Evolutionary conservation across 192 early-diverging fungal genomes (phyloP), one percentile per base, ranked within the genome.

Genomic region (Coemansia reversa): DNA sequence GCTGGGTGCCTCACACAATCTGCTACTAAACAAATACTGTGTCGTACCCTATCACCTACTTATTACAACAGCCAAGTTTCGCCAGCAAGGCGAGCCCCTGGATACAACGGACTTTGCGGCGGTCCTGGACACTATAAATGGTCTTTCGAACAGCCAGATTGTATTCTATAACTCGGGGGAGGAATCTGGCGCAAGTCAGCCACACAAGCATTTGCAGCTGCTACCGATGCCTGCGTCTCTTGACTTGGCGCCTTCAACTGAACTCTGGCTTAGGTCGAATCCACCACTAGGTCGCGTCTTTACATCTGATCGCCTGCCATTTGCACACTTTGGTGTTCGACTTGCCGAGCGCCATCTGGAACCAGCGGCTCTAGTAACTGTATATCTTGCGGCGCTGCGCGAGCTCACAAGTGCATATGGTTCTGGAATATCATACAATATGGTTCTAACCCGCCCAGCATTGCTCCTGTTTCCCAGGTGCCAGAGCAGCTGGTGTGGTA

Each of bases 141-240:
- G 52, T 16, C 62, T 72, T 47, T 70, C 68, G 18, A 27, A 29
- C 25, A 57, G 61, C 23, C 72, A 77, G 9, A 77, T 82, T 51
- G 75, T 77, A 23, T 82, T 82, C 49, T 82, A 82, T 51, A 82
- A 82, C 52, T 72, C 72, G 32, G 80, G 80, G 5, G 72, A 74
- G 23, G 72, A 77, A 28, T 82, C 80, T 4, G 80, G 80, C 0
- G 80, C 80, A 25, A 82, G 80, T 33, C 80, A 82, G 55, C 86
- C 85, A 18, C 88, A 89, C 69, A 88, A 88, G 56, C 88, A 89
- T 51, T 23, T 87, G n/a, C 88, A 89, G 75, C 27, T 88, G 19
- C 62, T 89, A 48, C 86, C 86, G 18, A 75, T 84, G 74, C 74
- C 73, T 11, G 55, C 63, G 30, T 63, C 58, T 54, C 52, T 70